phyloP scores from a whole-genome alignment of 257 asterid species.

The Ilex aquifolium region DNA sequence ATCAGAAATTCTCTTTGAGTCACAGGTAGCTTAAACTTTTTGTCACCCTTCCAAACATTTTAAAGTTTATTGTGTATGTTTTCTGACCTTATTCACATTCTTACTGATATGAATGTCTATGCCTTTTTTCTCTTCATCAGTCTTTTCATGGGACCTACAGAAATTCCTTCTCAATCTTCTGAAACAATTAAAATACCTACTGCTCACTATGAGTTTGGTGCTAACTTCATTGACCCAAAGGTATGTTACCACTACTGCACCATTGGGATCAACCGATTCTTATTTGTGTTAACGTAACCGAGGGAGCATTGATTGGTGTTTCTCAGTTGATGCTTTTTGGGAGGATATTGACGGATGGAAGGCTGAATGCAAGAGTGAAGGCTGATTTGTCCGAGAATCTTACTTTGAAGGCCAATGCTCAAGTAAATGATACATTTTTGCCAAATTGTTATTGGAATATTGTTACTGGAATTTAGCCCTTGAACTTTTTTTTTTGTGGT shows the following conservation, averaged over 20 bases:
- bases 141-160: conserved; percentile 94
- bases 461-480: neutral
- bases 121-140: conserved; percentile 35
- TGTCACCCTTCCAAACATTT: neutral
- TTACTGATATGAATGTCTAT: neutral
- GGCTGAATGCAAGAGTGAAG: conserved; percentile 89
- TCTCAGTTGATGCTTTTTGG: conserved; percentile 90
- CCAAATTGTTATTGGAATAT: conserved; percentile 3
- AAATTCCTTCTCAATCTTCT: conserved; percentile 85
- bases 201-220: conserved; percentile 94
- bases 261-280: neutral
- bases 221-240: conserved; percentile 86
- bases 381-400: conserved; percentile 91
- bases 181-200: conserved; percentile 82
- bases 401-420: conserved; percentile 81
- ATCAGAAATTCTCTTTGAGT: conserved; percentile 83
- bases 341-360: conserved; percentile 88
- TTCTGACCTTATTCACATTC: neutral
- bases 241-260: conserved; percentile 10
- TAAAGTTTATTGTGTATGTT: neutral
- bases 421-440: conserved; percentile 41
- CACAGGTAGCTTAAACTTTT: conserved; percentile 52
- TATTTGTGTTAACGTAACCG: neutral
- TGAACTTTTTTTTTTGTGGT: no score
- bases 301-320: conserved; percentile 21